Evolutionary conservation across 75 land plant genomes (phyloP), one percentile per base, ranked within the genome.

Genomic region (Cunninghamia lanceolata): DNA sequence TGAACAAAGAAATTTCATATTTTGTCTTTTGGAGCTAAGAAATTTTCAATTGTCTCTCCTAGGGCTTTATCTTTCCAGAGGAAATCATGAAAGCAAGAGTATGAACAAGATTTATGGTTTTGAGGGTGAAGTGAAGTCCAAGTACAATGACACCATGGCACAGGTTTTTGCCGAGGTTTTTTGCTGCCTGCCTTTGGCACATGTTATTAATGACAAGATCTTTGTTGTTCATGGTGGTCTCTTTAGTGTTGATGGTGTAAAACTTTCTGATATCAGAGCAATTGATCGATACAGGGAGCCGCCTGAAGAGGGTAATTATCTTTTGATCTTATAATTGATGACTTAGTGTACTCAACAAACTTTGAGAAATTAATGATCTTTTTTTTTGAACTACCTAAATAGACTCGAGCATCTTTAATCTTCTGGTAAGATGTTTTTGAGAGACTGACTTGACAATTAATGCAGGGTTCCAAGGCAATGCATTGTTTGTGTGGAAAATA

Each of bases 21-120:
- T 70, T 85, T 79, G 46, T 39, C 19, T 3, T 3, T 19, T 38
- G 16, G 8, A 85, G 3, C 43, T 34, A 47, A 50, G 39, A 80
- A 8, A 8, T 86, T 82, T 86, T 85, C 15, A 38, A 34, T 87
- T 45, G 34, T n/a, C 38, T 77, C n/a, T 46, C 87, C 73, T 96
- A 98, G 99, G 97, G 28, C 89, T 98, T 36, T 89, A 95, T 86
- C 92, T 98, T 54, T 53, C 99, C 38, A 94, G 99, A 84, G 99
- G 99, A 82, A 98, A 98, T 89, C 99, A 98, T 87, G 99, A 98
- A 86, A 98, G 99, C 91, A 95, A 93, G 87, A 94, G 95, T 88
- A 98, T 98, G 99, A 98, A 98, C 93, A 98, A 96, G 82, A 98
- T 98, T 52, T 98, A 98, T 87, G 99, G 99, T 54, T 98, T 98